phyloP scores from a whole-genome alignment of 2,329 filamentous ascomycete genomes.

The Cyphellophora europaea region DNA sequence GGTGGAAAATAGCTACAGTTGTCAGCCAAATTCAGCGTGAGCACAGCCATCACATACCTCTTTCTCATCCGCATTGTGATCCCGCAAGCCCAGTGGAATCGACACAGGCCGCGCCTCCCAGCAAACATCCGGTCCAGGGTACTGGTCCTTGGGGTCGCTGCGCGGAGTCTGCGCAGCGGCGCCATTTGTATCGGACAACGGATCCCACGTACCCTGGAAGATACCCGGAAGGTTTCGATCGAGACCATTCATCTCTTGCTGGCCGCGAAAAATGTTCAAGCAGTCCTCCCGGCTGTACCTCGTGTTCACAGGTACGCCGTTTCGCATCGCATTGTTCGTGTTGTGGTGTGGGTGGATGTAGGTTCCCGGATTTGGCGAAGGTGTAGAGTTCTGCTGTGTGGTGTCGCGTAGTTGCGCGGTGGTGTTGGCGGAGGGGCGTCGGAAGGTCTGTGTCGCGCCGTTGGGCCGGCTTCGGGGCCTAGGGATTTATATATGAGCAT shows the following conservation, averaged over 20 bases:
- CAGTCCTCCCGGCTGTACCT: constrained; percentile 75
- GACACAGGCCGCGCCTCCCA: constrained; percentile 70
- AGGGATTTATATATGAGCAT: constrained; percentile 4
- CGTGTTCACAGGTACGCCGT: constrained; percentile 42
- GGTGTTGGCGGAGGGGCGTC: constrained; percentile 51
- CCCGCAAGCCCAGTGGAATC: constrained; percentile 58
- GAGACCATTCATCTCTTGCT: constrained; percentile 44
- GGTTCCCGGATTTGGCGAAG: constrained; percentile 34
- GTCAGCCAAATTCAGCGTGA: constrained; percentile 10
- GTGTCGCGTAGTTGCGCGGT: constrained; percentile 36
- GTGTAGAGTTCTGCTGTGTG: constrained; percentile 22
- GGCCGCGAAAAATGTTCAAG: constrained; percentile 59
- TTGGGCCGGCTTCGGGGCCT: constrained; percentile 56
- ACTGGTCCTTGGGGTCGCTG: constrained; percentile 62
- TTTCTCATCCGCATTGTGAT: constrained; percentile 60
- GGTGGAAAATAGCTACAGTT: constrained; percentile 60
- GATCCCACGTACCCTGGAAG: constrained; percentile 71
- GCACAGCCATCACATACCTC: constrained; percentile 39
- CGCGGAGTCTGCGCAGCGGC: constrained; percentile 61
- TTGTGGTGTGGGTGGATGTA: constrained; percentile 56
- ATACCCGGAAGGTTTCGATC: constrained; percentile 56
- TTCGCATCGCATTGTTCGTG: constrained; percentile 40
- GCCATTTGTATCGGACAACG: constrained; percentile 50
- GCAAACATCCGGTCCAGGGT: constrained; percentile 79
- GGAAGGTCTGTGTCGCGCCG: constrained; percentile 59